Conservation (phyloP, 306 rosid genomes). For the Amphicarpaea edgeworthii region DNA sequence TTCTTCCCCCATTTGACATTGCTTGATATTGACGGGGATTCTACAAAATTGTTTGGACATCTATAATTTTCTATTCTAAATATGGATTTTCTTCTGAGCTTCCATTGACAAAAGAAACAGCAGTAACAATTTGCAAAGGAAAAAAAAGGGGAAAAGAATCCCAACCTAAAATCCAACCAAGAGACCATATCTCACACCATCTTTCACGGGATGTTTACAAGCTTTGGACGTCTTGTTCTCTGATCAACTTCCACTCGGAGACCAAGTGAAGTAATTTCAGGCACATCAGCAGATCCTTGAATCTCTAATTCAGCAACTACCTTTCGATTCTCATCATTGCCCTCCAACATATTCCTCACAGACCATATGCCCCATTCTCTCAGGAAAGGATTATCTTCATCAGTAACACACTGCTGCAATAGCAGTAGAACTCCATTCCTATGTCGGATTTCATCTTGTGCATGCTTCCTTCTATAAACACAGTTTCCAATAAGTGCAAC, state of each 20-base stretch:
- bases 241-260: conserved; percentile 76
- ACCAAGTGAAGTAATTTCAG: conserved; percentile 74
- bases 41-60: background rate
- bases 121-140: conserved; percentile 48
- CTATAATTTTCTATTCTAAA: conserved; percentile 1
- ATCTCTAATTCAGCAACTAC: conserved; percentile 73
- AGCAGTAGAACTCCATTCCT: conserved; percentile 70
- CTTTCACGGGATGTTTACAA: conserved; percentile 64
- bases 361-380: conserved; percentile 94
- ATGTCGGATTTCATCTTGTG: conserved; percentile 70
- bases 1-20: background rate
- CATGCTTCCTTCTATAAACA: conserved; percentile 61
- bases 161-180: background rate
- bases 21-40: background rate
- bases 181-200: background rate
- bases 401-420: conserved; percentile 82
- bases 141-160: conserved; percentile 44
- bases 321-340: conserved; percentile 72
- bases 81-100: background rate
- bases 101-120: background rate
- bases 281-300: conserved; percentile 71
- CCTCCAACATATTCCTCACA: conserved; percentile 78
- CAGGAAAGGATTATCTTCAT: conserved; percentile 77
- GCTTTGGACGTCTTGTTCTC: conserved; percentile 70
- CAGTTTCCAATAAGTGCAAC: conserved; percentile 79